These are phyloP conservation scores for Grosmannia clavigera DNA, from an alignment of 2,329 filamentous ascomycete genomes.

Conservation along the genomic window DNA sequence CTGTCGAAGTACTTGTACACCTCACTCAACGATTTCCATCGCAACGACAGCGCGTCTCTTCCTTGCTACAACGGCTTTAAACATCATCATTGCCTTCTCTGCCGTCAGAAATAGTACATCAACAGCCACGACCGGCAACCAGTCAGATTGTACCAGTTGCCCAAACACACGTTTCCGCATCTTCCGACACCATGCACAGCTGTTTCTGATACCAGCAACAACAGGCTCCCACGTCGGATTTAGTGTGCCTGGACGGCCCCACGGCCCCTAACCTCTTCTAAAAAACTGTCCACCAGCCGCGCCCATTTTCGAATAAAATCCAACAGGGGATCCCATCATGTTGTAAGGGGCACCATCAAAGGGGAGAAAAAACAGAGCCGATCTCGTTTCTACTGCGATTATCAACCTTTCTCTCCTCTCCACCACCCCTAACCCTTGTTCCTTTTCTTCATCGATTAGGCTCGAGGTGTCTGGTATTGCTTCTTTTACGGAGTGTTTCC, in stretches of 20 bases:
- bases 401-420: neutral
- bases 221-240: neutral
- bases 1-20: too few relatives aligned
- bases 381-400: neutral
- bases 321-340: neutral
- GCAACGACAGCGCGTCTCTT: too few relatives aligned
- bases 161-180: neutral
- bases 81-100: neutral
- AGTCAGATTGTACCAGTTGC: neutral
- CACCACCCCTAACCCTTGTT: neutral
- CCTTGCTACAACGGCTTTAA: neutral
- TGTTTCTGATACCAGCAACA: neutral
- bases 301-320: neutral
- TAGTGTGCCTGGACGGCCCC: neutral
- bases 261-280: neutral
- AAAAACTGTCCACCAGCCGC: neutral
- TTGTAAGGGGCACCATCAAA: neutral
- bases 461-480: neutral
- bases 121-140: too few relatives aligned
- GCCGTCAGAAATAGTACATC: neutral
- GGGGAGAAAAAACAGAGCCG: neutral
- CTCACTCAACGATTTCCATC: too few relatives aligned
- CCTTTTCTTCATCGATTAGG: neutral
- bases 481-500: neutral
- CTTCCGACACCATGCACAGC: neutral